Base-by-base conservation (phyloP, 1,139 yeast genomes). In the Hanseniaspora uvarum region DNA sequence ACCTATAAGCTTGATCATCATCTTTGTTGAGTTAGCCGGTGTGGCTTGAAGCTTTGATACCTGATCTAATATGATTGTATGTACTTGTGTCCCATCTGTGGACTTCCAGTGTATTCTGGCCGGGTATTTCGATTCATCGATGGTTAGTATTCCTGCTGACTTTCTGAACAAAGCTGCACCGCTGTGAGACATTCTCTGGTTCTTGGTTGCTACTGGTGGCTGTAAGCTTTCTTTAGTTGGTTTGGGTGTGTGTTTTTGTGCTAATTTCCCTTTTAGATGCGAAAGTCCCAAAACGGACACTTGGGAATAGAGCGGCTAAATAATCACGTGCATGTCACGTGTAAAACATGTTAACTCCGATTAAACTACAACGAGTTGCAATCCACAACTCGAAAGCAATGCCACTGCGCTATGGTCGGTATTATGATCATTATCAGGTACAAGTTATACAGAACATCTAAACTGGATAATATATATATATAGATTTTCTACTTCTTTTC, bases 151-250 rank as follows among this genome's bases (percentile, higher is more conserved):
- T 6, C 94, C 94, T 23, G 83, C 74, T 51, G 78, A 72, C 65
- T 82, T 83, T 65, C 78, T 80, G 60, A 77, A 79, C 28, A 78
- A 72, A 45, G 89, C 86, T 47, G 88, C 85, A 36, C 89, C 89
- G 16, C 82, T 63, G 44, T 65, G 68, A 14, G 69, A 66, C 70
- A 66, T 66, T 16, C 3, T 30, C 12, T 8, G 8, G 39, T n/a
- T 24, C 4, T n/a, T 31, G 14, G 26, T 21, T 12, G 28, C 12
- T 21, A 28, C n/a, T n/a, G n/a, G n/a, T n/a, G n/a, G n/a, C n/a
- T n/a, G n/a, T n/a, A 10, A 19, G 23, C 39, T 38, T 11, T 37
- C 21, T 30, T 26, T 23, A n/a, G 4, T 11, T 28, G 24, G n/a
- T n/a, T n/a, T 38, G 24, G 14, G 16, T 19, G 23, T 7, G 19